phyloP scores from a whole-genome alignment of 768 basidiomycete genomes.

The Butyriboletus loyo region DNA sequence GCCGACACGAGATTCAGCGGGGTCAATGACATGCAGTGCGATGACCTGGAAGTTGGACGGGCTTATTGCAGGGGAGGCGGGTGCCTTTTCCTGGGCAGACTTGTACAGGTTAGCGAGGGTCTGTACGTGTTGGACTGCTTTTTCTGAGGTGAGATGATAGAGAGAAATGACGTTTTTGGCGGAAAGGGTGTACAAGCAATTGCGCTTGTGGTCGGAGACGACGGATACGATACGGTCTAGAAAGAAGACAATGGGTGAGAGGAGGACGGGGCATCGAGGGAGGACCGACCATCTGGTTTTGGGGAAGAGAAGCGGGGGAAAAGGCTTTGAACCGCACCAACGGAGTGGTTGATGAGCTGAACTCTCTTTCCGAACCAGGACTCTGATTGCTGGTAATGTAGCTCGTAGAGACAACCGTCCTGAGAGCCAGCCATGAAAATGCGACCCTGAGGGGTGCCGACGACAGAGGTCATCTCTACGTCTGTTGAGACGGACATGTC shows the following conservation, averaged over 20 bases:
- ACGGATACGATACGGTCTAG: slow-evolving; percentile 71
- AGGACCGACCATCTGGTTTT: slow-evolving; percentile 58
- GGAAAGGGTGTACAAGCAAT: slow-evolving; percentile 77
- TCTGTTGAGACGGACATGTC: slow-evolving; percentile 78
- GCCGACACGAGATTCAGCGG: slow-evolving; percentile 62
- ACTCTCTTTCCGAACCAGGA: slow-evolving; percentile 91
- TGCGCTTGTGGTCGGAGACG: slow-evolving; percentile 62
- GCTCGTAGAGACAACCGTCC: slow-evolving; percentile 88
- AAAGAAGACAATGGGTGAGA: slow-evolving; percentile 7
- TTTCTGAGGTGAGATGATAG: slow-evolving; percentile 62
- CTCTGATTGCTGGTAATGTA: slow-evolving; percentile 87
- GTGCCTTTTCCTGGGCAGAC: slow-evolving; percentile 75
- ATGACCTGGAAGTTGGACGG: slow-evolving; percentile 69
- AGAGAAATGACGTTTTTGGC: slow-evolving; percentile 62
- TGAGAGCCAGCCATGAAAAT: slow-evolving; percentile 88
- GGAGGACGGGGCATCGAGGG: neutral
- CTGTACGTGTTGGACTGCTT: slow-evolving; percentile 67
- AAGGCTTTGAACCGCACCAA: slow-evolving; percentile 73
- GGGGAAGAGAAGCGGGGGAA: slow-evolving; percentile 71
- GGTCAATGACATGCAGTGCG: slow-evolving; percentile 64
- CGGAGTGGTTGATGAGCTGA: slow-evolving; percentile 83
- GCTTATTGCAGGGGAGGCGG: slow-evolving; percentile 69
- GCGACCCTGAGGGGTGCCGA: slow-evolving; percentile 75
- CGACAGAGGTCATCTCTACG: slow-evolving; percentile 81
- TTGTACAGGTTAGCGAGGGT: slow-evolving; percentile 74